Percentiles rank a stretch among this genome's conserved stretches.
phyloP scores from a whole-genome alignment of 2,329 filamentous ascomycete genomes.

The Xylaria sp. region DNA sequence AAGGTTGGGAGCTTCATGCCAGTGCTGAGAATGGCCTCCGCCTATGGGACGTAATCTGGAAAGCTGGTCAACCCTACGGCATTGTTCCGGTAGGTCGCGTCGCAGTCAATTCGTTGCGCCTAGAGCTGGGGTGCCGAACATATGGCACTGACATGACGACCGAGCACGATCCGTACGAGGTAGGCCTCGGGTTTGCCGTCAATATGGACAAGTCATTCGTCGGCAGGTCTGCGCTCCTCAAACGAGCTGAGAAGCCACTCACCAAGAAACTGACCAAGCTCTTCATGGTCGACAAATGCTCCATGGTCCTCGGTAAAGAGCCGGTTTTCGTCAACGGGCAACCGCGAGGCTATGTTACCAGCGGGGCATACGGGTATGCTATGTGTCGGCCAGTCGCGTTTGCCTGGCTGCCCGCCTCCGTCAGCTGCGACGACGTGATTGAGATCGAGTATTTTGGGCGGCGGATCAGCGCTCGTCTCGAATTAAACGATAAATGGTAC shows the following conservation, averaged over 20 bases:
- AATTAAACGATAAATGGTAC: too few species aligned
- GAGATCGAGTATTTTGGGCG: slow-evolving; percentile 20
- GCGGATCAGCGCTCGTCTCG: slow-evolving; percentile 1
- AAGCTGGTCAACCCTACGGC: slow-evolving; percentile 13
- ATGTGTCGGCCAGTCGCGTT: slow-evolving; percentile 17
- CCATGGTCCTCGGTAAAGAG: slow-evolving; percentile 18
- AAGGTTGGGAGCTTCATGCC: slow-evolving; percentile 19
- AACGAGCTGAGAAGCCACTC: slow-evolving; percentile 8
- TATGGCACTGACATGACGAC: slow-evolving; percentile 19
- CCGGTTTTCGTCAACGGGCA: slow-evolving; percentile 15
- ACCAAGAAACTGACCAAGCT: slow-evolving; percentile 5
- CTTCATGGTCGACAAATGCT: slow-evolving; percentile 17
- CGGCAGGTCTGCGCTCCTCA: slow-evolving; percentile 15
- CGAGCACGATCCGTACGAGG: slow-evolving; percentile 19
- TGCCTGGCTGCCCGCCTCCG: slow-evolving; percentile 12
- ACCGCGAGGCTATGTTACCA: slow-evolving; percentile 15
- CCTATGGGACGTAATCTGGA: slow-evolving; percentile 18
- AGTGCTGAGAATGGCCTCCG: slow-evolving; percentile 18
- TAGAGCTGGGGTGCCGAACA: slow-evolving; percentile 18
- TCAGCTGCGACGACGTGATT: slow-evolving; percentile 10
- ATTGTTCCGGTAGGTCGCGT: slow-evolving; percentile 17
- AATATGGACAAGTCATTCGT: slow-evolving; percentile 19
- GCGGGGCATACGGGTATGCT: slow-evolving; percentile 16
- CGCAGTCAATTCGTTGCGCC: slow-evolving; percentile 17
- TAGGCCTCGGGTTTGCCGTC: slow-evolving; percentile 18